Percentiles rank a stretch among this genome's conserved stretches.
Conservation (phyloP, 805 yeast species). For the Pichia thaimueangensis region DNA sequence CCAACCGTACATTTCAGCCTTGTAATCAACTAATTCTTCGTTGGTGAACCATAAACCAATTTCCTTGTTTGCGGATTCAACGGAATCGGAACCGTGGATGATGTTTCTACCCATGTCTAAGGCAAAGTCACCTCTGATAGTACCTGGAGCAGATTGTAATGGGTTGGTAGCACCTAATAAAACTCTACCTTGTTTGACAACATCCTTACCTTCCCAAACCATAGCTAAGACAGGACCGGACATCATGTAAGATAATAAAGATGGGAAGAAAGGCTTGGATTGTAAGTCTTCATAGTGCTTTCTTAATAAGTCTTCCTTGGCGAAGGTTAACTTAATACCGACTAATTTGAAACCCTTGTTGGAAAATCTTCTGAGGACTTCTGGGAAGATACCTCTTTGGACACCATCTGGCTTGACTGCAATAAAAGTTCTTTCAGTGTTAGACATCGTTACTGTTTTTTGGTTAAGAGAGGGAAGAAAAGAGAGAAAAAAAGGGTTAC, state of each 20-base stretch:
- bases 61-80: constrained; percentile 95
- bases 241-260: constrained; percentile 90
- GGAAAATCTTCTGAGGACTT: constrained; percentile 90
- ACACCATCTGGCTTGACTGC: constrained; percentile 99
- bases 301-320: constrained; percentile 82
- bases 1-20: constrained; percentile 79
- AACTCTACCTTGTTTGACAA: constrained; percentile 96
- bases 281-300: constrained; percentile 95
- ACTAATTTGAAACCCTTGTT: constrained; percentile 97
- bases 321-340: constrained; percentile 84
- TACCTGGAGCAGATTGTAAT: constrained; percentile 94
- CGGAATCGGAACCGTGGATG: constrained; percentile 98
- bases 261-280: constrained; percentile 96
- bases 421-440: constrained; percentile 82
- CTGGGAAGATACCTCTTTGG: constrained; percentile 94
- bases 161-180: constrained; percentile 99
- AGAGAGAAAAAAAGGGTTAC: neutral
- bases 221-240: constrained; percentile 99
- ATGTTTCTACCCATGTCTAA: constrained; percentile 99
- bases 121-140: constrained; percentile 99
- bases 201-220: constrained; percentile 99
- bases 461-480: neutral
- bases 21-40: constrained; percentile 92
- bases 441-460: constrained; percentile 51
- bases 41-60: constrained; percentile 95